Conservation (phyloP, 2,329 filamentous ascomycete species). For the Dactylonectria estremocensis region DNA sequence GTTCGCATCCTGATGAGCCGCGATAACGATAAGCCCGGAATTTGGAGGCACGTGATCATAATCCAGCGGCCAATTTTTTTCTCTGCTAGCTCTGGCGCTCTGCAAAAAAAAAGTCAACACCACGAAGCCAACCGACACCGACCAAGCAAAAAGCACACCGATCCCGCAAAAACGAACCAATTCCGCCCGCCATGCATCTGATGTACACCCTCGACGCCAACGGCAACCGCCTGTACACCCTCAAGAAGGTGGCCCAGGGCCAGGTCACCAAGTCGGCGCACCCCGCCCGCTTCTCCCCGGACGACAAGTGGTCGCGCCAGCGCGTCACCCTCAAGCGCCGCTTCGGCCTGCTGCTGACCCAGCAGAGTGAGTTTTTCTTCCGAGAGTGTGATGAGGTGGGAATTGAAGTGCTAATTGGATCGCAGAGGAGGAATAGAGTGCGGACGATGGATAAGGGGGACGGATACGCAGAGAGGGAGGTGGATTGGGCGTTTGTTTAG, state of each 20-base stretch:
- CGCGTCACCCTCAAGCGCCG: conserved; percentile 95
- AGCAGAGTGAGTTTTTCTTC: conserved; percentile 71
- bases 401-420: conserved; percentile 15
- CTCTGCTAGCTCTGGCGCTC: conserved; percentile 21
- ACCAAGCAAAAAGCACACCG: conserved; percentile 10
- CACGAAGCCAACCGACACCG: conserved; percentile 16
- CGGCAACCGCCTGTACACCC: conserved; percentile 93
- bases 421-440: conserved; percentile 43
- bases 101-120: conserved; percentile 30
- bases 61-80: conserved; percentile 30
- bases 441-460: conserved; percentile 5
- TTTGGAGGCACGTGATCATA: conserved; percentile 20
- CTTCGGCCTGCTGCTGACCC: conserved; percentile 89
- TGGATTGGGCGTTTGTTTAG: conserved; percentile 33
- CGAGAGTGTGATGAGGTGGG: not conserved
- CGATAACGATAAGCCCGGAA: conserved; percentile 28
- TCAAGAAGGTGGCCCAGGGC: conserved; percentile 89
- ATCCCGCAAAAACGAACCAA: not conserved
- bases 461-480: conserved; percentile 13
- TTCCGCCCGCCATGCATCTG: conserved; percentile 66
- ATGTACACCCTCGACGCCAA: conserved; percentile 88
- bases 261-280: conserved; percentile 96
- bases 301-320: conserved; percentile 99
- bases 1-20: too few relatives aligned
- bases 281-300: conserved; percentile 95